Conservation (phyloP, 108 stramenopile genomes). For the Cylindrotheca closterium region DNA sequence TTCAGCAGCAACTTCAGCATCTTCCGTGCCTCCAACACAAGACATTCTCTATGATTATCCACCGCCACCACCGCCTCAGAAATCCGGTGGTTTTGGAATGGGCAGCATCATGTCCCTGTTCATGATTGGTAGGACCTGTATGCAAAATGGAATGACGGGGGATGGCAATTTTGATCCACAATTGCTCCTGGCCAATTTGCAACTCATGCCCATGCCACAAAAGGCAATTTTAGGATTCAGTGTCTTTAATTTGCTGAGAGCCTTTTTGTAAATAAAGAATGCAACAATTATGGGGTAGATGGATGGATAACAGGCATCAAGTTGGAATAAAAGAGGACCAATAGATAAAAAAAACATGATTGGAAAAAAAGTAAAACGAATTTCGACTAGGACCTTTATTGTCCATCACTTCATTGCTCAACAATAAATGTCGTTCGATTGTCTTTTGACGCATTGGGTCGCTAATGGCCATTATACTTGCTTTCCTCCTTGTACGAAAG, state of each 20-base stretch:
- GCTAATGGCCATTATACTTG: too few relatives aligned
- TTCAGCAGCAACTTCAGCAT: background rate
- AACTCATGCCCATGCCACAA: slow-evolving; percentile 9
- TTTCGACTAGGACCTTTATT: too few relatives aligned
- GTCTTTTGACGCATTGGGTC: too few relatives aligned
- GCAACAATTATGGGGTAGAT: too few relatives aligned
- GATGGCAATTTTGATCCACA: slow-evolving; percentile 8
- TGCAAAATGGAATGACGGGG: slow-evolving; percentile 17
- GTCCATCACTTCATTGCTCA: too few relatives aligned
- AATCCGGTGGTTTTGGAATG: slow-evolving; percentile 14
- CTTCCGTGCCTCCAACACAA: slow-evolving; percentile 11
- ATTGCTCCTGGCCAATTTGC: slow-evolving; percentile 18
- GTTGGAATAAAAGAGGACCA: too few relatives aligned
- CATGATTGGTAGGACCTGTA: slow-evolving; percentile 15
- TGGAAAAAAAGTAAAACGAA: background rate
- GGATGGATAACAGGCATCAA: too few relatives aligned
- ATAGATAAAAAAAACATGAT: background rate
- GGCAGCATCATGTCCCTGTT: slow-evolving; percentile 21
- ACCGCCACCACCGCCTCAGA: background rate
- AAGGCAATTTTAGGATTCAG: slow-evolving; percentile 28
- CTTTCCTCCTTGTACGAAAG: too few relatives aligned
- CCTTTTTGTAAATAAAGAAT: slow-evolving; percentile 32
- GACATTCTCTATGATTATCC: background rate
- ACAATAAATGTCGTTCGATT: too few relatives aligned
- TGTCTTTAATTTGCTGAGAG: slow-evolving; percentile 30